Percentiles rank a stretch among this genome's conserved stretches.
These are phyloP conservation scores for Acrocalymma vagum DNA, from an alignment of 2,329 filamentous ascomycete species.

Conservation along the genomic window DNA sequence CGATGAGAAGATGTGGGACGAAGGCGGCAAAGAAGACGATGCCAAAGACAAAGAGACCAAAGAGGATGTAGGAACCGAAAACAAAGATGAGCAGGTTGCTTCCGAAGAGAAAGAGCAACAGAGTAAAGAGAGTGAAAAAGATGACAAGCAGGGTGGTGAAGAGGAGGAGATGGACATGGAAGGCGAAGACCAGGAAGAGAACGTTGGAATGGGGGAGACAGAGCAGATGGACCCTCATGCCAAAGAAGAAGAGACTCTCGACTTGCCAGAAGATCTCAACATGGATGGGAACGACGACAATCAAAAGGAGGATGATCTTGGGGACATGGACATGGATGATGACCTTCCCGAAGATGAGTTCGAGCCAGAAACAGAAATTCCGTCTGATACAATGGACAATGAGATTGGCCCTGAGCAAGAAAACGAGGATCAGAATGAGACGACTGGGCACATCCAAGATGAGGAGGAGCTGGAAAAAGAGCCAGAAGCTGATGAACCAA, in stretches of 20 bases:
- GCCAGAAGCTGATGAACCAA: constrained; percentile 58
- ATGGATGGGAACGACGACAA: constrained; percentile 73
- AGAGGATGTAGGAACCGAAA: constrained; percentile 59
- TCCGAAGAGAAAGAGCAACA: constrained; percentile 59
- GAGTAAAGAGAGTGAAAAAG: constrained; percentile 59
- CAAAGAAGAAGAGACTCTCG: constrained; percentile 81
- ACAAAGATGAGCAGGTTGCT: constrained; percentile 55
- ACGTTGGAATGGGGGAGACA: constrained; percentile 71
- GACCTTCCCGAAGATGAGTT: constrained; percentile 43
- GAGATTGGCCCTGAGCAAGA: constrained; percentile 43
- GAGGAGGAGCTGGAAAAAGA: constrained; percentile 55
- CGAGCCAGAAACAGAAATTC: constrained; percentile 40
- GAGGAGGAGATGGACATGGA: constrained; percentile 62
- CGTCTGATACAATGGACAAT: constrained; percentile 40
- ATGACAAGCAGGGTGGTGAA: constrained; percentile 66
- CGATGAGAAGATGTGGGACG: constrained; percentile 99
- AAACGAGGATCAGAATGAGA: constrained; percentile 43
- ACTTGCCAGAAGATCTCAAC: constrained; percentile 88
- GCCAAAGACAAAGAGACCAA: constrained; percentile 84
- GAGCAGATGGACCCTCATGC: constrained; percentile 77
- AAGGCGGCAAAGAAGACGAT: constrained; percentile 77
- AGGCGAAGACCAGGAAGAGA: constrained; percentile 68
- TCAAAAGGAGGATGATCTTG: constrained; percentile 61
- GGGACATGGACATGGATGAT: constrained; percentile 47
- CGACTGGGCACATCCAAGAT: constrained; percentile 44